Evolutionary conservation across 1,284 basidiomycete genomes (phyloP).

Genomic region (Gomphus bonarii): DNA sequence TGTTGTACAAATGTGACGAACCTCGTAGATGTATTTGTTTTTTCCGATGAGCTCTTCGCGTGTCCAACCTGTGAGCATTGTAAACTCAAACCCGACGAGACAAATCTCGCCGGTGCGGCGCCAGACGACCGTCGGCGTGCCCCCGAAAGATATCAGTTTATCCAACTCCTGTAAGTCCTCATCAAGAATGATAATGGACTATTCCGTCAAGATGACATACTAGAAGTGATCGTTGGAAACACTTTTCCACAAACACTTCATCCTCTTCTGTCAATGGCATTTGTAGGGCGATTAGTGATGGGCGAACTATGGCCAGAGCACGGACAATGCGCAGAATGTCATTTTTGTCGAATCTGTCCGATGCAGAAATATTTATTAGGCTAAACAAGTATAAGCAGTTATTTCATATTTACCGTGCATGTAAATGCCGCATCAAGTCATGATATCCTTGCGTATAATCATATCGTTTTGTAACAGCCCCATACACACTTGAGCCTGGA

Average conservation of each 20-base stretch:
- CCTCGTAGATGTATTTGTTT: slow-evolving; percentile 87
- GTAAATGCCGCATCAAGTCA: slow-evolving; percentile 86
- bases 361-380: slow-evolving; percentile 21
- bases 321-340: slow-evolving; percentile 92
- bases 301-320: slow-evolving; percentile 88
- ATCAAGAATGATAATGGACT: slow-evolving; percentile 4
- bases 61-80: slow-evolving; percentile 85
- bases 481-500: slow-evolving; percentile 44
- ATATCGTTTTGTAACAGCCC: slow-evolving; percentile 69
- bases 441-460: slow-evolving; percentile 94
- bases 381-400: slow-evolving; percentile 24
- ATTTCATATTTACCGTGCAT: slow-evolving; percentile 46
- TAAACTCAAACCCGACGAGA: slow-evolving; percentile 93
- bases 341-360: slow-evolving; percentile 83
- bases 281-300: slow-evolving; percentile 92
- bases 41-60: slow-evolving; percentile 73
- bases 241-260: slow-evolving; percentile 91
- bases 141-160: slow-evolving; percentile 93
- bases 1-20: slow-evolving; percentile 20
- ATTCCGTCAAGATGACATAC: slow-evolving; percentile 33
- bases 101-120: slow-evolving; percentile 96
- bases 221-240: slow-evolving; percentile 87
- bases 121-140: slow-evolving; percentile 99
- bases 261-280: slow-evolving; percentile 91
- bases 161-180: slow-evolving; percentile 70